Percentiles rank a stretch among this genome's conserved stretches.
phyloP scores from a whole-genome alignment of 345 rosid species.

The Psidium friedrichsthalianum region DNA sequence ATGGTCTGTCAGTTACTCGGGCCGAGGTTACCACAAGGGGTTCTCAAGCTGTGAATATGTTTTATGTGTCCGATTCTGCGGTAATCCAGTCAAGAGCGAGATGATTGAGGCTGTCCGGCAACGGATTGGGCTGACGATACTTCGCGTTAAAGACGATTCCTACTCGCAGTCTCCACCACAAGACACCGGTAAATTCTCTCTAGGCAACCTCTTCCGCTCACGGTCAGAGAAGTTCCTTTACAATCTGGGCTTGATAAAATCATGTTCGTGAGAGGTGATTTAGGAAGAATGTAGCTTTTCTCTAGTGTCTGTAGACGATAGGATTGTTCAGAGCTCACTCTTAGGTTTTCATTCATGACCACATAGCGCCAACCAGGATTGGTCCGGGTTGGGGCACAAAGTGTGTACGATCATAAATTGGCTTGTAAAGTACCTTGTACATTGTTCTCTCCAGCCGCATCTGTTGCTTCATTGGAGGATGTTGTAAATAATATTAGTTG shows the following conservation, averaged over 20 bases:
- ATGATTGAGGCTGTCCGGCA: slow-evolving; percentile 70
- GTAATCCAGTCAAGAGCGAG: slow-evolving; percentile 52
- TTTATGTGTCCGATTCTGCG: slow-evolving; percentile 82
- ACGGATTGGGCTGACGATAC: slow-evolving; percentile 60
- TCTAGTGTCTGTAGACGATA: not conserved
- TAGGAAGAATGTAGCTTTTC: not conserved
- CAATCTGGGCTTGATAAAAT: slow-evolving; percentile 54
- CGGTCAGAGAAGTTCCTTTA: slow-evolving; percentile 71
- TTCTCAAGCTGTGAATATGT: slow-evolving; percentile 65
- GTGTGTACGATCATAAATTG: not conserved
- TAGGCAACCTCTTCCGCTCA: slow-evolving; percentile 53
- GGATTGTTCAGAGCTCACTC: not conserved
- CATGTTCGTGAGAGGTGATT: slow-evolving; percentile 25
- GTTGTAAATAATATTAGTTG: not conserved
- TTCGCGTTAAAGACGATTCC: slow-evolving; percentile 49
- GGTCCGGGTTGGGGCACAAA: not conserved
- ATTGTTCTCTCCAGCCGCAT: slow-evolving; percentile 2
- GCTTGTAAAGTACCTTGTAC: slow-evolving; percentile 10
- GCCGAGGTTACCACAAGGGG: slow-evolving; percentile 90
- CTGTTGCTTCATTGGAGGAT: not conserved
- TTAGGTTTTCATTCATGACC: not conserved
- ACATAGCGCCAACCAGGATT: not conserved
- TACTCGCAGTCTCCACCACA: slow-evolving; percentile 22
- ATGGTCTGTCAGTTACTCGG: slow-evolving; percentile 68
- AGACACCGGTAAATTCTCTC: slow-evolving; percentile 41